A percentile compares a stretch with the other conserved stretches of the same genome.
These are phyloP conservation scores for Fusarium concolor DNA, from an alignment of 2,329 filamentous ascomycete genomes.

Conservation along the genomic window DNA sequence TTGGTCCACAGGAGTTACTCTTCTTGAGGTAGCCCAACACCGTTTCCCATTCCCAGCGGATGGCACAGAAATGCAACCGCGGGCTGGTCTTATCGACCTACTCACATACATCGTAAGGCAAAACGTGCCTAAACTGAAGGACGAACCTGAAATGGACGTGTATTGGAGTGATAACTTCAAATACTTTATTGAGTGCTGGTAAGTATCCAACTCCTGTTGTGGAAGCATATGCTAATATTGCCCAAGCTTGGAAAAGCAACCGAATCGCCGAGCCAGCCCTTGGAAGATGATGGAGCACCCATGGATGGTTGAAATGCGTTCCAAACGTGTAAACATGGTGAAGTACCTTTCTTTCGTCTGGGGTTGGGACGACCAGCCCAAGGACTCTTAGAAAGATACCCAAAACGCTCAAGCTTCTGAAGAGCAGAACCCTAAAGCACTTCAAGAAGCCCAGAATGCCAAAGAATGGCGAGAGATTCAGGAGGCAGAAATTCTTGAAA, in stretches of 20 bases:
- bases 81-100: slow-evolving; percentile 92
- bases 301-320: slow-evolving; percentile 97
- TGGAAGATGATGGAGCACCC: slow-evolving; percentile 99
- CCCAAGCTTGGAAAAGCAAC: slow-evolving; percentile 90
- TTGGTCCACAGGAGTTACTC: slow-evolving; percentile 95
- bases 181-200: slow-evolving; percentile 99
- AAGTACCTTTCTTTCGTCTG: slow-evolving; percentile 95
- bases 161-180: slow-evolving; percentile 98
- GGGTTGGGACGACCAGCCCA: slow-evolving; percentile 79
- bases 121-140: slow-evolving; percentile 93
- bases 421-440: slow-evolving; percentile 20
- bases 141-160: slow-evolving; percentile 89
- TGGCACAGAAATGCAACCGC: slow-evolving; percentile 93
- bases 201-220: slow-evolving; percentile 53
- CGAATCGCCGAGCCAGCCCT: slow-evolving; percentile 85
- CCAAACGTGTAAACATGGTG: slow-evolving; percentile 97
- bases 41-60: slow-evolving; percentile 98
- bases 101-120: slow-evolving; percentile 98
- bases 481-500: neutral
- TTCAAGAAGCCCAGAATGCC: slow-evolving; percentile 4
- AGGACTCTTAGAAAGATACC: slow-evolving; percentile 38
- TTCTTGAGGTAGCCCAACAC: slow-evolving; percentile 99
- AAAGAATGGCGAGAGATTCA: neutral
- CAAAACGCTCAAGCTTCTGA: slow-evolving; percentile 23
- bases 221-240: slow-evolving; percentile 39